A percentile compares a stretch with the other conserved stretches of the same genome.
These are phyloP conservation scores for Rhodotorula sp. DNA, from an alignment of 1,284 basidiomycete genomes.

Conservation along the genomic window DNA sequence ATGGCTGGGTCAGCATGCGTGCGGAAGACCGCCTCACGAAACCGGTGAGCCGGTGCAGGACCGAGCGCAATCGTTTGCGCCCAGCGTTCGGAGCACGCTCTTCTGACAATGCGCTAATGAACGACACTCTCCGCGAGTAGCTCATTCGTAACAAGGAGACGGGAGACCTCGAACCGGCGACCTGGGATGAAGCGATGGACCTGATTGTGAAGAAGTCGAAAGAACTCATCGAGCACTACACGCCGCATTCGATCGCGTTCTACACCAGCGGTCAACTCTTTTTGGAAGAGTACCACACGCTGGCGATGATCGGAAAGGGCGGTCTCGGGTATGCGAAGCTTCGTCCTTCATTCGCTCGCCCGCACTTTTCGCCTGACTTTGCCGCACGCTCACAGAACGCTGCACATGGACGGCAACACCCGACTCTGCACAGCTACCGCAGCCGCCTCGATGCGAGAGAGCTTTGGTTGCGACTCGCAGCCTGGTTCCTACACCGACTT, in stretches of 20 bases:
- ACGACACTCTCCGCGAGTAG: not conserved
- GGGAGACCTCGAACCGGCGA: constrained; percentile 16
- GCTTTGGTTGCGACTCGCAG: constrained; percentile 17
- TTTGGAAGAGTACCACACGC: constrained; percentile 22
- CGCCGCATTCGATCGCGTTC: constrained; percentile 20
- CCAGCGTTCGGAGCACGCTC: not conserved
- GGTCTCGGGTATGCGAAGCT: constrained; percentile 1
- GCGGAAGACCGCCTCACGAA: constrained; percentile 12
- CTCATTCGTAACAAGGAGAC: constrained; percentile 9
- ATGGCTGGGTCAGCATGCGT: constrained; percentile 15
- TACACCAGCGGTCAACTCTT: constrained; percentile 18
- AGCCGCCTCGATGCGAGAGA: constrained; percentile 16
- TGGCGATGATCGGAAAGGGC: constrained; percentile 15
- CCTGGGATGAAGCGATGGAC: constrained; percentile 13
- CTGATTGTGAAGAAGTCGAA: constrained; percentile 16
- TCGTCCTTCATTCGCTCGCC: not conserved
- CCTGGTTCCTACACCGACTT: constrained; percentile 17
- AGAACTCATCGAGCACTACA: constrained; percentile 16
- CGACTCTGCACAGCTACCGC: constrained; percentile 17
- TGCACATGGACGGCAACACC: constrained; percentile 24
- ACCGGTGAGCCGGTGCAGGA: not conserved
- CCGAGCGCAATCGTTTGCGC: no score
- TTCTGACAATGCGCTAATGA: not conserved
- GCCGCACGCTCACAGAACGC: not conserved
- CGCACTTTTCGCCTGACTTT: not conserved